Evolutionary conservation across 2,329 filamentous ascomycete genomes (phyloP), one percentile per base, ranked within the genome.

Genomic region (Pyricularia sp.): DNA sequence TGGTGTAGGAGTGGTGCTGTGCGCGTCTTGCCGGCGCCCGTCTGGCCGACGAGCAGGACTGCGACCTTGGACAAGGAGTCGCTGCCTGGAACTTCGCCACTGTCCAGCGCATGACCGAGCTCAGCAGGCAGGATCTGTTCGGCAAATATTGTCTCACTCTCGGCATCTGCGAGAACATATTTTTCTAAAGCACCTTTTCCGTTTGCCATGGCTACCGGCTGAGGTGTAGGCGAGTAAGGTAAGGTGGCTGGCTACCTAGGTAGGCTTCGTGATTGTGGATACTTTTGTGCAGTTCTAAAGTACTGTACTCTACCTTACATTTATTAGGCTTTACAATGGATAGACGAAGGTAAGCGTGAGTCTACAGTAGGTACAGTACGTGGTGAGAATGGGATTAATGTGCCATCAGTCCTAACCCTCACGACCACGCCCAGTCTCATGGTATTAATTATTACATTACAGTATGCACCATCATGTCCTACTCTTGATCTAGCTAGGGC

Each of bases 1-100:
- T 70, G 65, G 23, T 77, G 74, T 66, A 84, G 74, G 42, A 74
- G 72, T 2, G 80, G 81, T 12, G 81, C 79, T 1, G 81, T 77
- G 68, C 78, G 78, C 20, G 81, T 83, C 70, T 84, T 84, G 67
- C 82, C 82, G 17, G 82, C 81, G 73, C 82, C 82, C 5, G 82
- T 84, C 72, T 74, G 82, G 70, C 82, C 82, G 30, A 83, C 78
- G 17, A 82, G 65, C 55, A 65, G 26, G 31, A 64, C 26, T n/a
- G 66, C 30, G 3, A 36, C 17, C 14, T 26, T 65, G 63, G 28
- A 14, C 3, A 10, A 20, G 7, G 23, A 17, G 7, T 26, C 31
- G 11, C 28, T 36, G 65, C 3, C 20, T 5, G 4, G 25, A 30
- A 12, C 17, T 25, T 50, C 2, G 23, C 36, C 65, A 23, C 25